Evolutionary conservation across 129 eudicot genomes (phyloP).

Genomic region (Smallanthus sonchifolius): DNA sequence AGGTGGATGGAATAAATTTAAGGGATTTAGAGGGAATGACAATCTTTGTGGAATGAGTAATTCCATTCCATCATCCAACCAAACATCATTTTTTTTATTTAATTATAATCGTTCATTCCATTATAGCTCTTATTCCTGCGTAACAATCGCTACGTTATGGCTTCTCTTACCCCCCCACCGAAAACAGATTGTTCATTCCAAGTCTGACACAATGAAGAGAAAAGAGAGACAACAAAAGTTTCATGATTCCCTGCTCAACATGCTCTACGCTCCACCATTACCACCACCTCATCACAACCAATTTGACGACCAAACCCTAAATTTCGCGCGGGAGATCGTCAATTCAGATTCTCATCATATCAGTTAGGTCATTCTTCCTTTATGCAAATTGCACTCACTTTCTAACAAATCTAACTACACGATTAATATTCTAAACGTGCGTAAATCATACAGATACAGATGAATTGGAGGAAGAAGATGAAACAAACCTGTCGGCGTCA

Average conservation of each 20-base stretch:
- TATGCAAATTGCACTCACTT: background rate
- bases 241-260: conserved; percentile 53
- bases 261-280: conserved; percentile 61
- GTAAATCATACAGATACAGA: conserved; percentile 17
- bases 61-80: too few species aligned
- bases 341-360: conserved; percentile 29
- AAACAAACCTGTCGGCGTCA: conserved; percentile 12
- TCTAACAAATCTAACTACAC: background rate
- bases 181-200: background rate
- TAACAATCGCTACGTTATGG: too few species aligned
- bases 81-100: too few species aligned
- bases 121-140: too few species aligned
- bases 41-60: too few species aligned
- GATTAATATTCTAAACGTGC: background rate
- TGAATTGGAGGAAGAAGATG: conserved; percentile 33
- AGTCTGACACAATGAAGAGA: conserved; percentile 18
- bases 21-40: too few species aligned
- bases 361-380: conserved; percentile 1
- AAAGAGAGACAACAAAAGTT: conserved; percentile 47
- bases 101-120: too few species aligned
- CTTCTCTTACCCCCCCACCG: too few species aligned
- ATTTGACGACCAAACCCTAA: conserved; percentile 13
- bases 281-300: conserved; percentile 18
- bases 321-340: conserved; percentile 23
- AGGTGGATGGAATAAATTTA: too few species aligned